These are phyloP conservation scores for Lachancea meyersii DNA, from an alignment of 805 yeast genomes.

Conservation along the genomic window DNA sequence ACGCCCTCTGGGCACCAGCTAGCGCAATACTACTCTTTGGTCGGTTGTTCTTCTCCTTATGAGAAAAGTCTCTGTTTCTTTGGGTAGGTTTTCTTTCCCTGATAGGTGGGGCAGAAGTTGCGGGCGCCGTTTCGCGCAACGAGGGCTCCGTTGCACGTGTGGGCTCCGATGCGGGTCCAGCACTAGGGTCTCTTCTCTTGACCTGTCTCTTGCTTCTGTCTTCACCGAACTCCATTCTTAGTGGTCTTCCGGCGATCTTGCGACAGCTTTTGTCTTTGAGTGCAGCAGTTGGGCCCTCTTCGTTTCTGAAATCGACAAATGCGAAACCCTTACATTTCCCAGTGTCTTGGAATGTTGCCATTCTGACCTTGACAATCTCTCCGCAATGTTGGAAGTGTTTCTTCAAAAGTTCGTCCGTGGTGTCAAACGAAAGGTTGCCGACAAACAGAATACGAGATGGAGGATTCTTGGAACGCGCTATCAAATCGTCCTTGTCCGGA, in stretches of 20 bases:
- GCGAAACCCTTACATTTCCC: conserved; percentile 98
- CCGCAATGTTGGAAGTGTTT: conserved; percentile 91
- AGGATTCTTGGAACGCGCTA: conserved; percentile 60
- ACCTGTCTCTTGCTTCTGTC: conserved; percentile 78
- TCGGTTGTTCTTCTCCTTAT: conserved; percentile 41
- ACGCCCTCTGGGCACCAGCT: conserved; percentile 82
- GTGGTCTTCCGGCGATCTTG: conserved; percentile 61
- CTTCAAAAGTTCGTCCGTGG: conserved; percentile 70
- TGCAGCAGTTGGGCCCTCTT: conserved; percentile 78
- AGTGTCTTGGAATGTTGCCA: conserved; percentile 96
- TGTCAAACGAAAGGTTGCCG: conserved; percentile 89
- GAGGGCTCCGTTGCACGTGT: conserved; percentile 9
- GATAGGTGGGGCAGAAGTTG: conserved; percentile 10
- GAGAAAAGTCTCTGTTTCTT: conserved; percentile 13
- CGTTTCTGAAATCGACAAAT: conserved; percentile 77
- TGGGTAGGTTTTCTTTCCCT: conserved; percentile 8
- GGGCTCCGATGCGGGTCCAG: conserved; percentile 11
- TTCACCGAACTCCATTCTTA: conserved; percentile 90
- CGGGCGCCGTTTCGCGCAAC: conserved; percentile 7
- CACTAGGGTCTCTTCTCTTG: conserved; percentile 32
- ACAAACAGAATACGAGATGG: conserved; percentile 86
- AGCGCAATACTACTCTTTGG: conserved; percentile 76
- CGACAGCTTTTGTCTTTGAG: conserved; percentile 63
- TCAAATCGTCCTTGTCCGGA: conserved; percentile 52
- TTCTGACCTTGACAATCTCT: conserved; percentile 72